Base-by-base conservation (phyloP, 495 filamentous ascomycete genomes). In the Sordaria brevicollis region DNA sequence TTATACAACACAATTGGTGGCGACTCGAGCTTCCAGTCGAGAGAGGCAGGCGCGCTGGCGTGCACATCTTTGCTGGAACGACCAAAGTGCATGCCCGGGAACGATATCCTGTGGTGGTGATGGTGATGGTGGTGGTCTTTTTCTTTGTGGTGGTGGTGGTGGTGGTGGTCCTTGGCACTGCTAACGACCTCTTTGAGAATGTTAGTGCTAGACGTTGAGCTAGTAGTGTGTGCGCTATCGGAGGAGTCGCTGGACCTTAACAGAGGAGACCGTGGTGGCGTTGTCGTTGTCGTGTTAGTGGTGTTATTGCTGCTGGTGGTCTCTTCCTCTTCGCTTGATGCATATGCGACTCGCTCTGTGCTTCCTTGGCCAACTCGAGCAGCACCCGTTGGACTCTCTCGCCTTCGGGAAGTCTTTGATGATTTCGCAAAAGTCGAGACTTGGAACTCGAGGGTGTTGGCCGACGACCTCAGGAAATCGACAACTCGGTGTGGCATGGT, bases 1-100 rank as follows among this genome's bases (percentile, higher is more conserved):
- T 92, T 93, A 74, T 94, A 93, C 81, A 96, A 90, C 17, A 97
- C 87, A 10, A 94, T 82, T 1, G 95, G 95, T 0, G 95, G 93
- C 3, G 93, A 96, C 81, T 99, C 95, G 69, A 97, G 91, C 38
- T 88, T 83, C 79, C 94, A 88, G 31, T 89, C 86, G 67, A 97
- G 78, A 65, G 86, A 88, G n/a, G 88, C 87, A 65, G 76, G 74
- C 41, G 78, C 69, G 68, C 76, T 76, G 41, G 74, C 70, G 57
- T 80, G 73, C 67, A 71, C 70, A n/a, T 86, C 81, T 71, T 82
- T 85, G 68, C 76, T 78, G 3, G 81, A 78, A 34, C 82, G 82
- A 35, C 79, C 83, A 70, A 86, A 81, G 72, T 81, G 81, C 70
- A 85, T 78, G 65, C 78, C 72, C 1, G 80, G 79, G 29, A 86